Evolutionary conservation across 2,329 filamentous ascomycete genomes (phyloP).

Genomic region (Fulvia fulva): DNA sequence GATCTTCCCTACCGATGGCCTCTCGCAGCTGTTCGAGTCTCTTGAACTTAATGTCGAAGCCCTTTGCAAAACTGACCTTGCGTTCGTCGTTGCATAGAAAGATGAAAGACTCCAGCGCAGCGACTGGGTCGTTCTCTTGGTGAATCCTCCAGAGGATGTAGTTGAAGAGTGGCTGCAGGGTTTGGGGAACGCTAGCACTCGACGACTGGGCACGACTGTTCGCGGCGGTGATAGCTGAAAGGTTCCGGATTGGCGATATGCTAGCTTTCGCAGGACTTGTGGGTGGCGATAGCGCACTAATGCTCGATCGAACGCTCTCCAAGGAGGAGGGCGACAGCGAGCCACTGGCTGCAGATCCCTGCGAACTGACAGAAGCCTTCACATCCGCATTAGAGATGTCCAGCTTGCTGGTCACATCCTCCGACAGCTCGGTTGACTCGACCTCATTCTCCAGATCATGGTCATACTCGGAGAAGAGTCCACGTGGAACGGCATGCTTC

Average conservation of each 20-base stretch:
- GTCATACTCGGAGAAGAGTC: conserved; percentile 48
- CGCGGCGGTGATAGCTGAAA: conserved; percentile 11
- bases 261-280: conserved; percentile 30
- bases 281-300: conserved; percentile 32
- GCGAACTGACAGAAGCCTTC: conserved; percentile 42
- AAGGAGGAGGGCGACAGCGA: conserved; percentile 40
- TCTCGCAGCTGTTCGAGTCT: conserved; percentile 49
- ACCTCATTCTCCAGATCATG: conserved; percentile 37
- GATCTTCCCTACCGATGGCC: conserved; percentile 46
- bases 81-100: conserved; percentile 48
- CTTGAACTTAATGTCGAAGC: conserved; percentile 49
- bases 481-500: conserved; percentile 45
- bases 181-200: conserved; percentile 36
- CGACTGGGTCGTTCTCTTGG: conserved; percentile 45
- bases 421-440: conserved; percentile 32
- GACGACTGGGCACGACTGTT: conserved; percentile 15
- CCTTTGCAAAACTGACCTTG: conserved; percentile 45
- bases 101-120: conserved; percentile 49
- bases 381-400: conserved; percentile 32
- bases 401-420: conserved; percentile 35
- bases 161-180: conserved; percentile 48
- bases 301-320: conserved; percentile 35
- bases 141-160: conserved; percentile 51
- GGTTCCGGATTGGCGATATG: conserved; percentile 19
- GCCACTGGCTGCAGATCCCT: conserved; percentile 37